Conservation (phyloP, 306 rosid genomes). For the Elaeagnus macrophylla region DNA sequence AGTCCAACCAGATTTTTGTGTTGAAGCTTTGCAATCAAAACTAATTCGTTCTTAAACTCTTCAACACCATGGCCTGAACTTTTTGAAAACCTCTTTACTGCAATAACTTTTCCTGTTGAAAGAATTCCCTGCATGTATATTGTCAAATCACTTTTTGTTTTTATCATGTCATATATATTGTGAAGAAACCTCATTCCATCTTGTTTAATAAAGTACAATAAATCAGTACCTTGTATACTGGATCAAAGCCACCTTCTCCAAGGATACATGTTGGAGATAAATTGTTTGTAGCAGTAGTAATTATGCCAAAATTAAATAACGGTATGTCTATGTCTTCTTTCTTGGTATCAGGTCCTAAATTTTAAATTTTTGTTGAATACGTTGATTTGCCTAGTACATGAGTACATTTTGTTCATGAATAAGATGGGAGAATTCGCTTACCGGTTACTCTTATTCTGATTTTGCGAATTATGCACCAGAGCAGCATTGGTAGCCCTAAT, state of each 20-base stretch:
- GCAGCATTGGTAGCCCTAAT: background rate
- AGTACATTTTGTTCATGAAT: background rate
- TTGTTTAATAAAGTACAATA: too few species aligned
- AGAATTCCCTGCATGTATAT: too few species aligned
- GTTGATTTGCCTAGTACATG: background rate
- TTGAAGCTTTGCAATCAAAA: background rate
- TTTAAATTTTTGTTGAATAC: conserved; percentile 1
- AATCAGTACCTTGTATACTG: conserved; percentile 46
- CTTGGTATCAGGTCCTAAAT: background rate
- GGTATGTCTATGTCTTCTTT: conserved; percentile 38
- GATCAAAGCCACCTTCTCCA: conserved; percentile 73
- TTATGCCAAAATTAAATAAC: conserved; percentile 30
- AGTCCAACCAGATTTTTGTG: background rate
- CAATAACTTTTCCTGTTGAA: background rate
- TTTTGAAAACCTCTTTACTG: background rate
- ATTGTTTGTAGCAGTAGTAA: conserved; percentile 30
- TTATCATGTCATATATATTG: too few species aligned
- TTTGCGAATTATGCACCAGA: background rate
- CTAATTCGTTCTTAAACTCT: background rate
- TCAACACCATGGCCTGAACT: background rate
- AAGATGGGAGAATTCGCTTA: conserved; percentile 21
- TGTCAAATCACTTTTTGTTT: too few species aligned
- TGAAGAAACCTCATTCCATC: too few species aligned
- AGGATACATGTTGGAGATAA: conserved; percentile 33
- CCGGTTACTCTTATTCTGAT: conserved; percentile 3